Evolutionary conservation across 2,329 filamentous ascomycete genomes (phyloP), one percentile per base, ranked within the genome.

Genomic region (Exophiala dermatitidis): DNA sequence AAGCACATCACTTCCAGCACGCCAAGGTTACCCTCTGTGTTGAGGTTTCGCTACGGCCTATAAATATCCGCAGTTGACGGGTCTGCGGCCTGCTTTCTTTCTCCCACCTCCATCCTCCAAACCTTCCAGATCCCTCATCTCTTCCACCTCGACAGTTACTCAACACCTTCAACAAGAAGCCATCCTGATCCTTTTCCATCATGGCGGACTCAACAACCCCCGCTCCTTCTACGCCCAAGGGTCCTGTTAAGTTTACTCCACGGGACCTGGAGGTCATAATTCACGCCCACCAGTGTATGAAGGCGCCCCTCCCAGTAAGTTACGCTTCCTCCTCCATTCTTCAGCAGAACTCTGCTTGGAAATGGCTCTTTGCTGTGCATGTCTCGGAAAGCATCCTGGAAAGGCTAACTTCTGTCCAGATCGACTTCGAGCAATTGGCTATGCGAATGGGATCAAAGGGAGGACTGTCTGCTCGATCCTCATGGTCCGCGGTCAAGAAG

Each of bases 361-460:
- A 2, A 19, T 19, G 19, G 1, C 19, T 19, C 19, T 2, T 19
- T 19, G 19, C 19, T 19, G 19, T 19, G 19, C 19, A 19, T 19
- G 19, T 19, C 19, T 19, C 19, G 19, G 19, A 19, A 19, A 19
- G 19, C 19, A 19, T 19, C 19, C 19, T 19, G 1, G 19, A 19
- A 19, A 19, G 36, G 50, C 48, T 58, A 44, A 46, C 53, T 12
- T 29, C 47, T 32, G n/a, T 33, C 28, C 31, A 60, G 58, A 46
- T 60, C 34, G 71, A 76, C 60, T 69, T 66, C 53, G 61, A 66
- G 0, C 69, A 65, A 28, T 58, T 75, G 6, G 70, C 72, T 26
- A 50, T 58, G 7, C 62, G 60, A 31, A 65, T 64, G 8, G 66
- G 67, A 19, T 68, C 71, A 55, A 71, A 70, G 53, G 72, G 68